A percentile compares a stretch with the other conserved stretches of the same genome.
Evolutionary conservation across 2,329 filamentous ascomycete species (phyloP).

Genomic region (Cryoendolithus antarcticus): DNA sequence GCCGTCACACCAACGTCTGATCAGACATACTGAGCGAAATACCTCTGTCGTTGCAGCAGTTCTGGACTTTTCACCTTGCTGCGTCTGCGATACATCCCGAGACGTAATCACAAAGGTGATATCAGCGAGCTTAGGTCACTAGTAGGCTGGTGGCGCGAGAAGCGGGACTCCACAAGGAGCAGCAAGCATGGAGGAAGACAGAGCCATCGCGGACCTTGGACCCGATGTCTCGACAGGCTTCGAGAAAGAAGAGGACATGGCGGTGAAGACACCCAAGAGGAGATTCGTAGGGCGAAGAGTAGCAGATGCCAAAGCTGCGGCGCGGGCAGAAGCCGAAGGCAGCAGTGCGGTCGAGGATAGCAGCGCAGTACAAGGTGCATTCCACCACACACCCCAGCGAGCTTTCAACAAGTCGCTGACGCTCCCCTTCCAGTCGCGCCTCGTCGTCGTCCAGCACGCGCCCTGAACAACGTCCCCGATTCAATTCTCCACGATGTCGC

Average conservation of each 20-base stretch:
- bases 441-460: conserved; percentile 59
- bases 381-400: conserved; percentile 14
- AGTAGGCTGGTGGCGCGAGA: no score
- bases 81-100: no score
- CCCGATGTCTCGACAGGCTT: conserved; percentile 55
- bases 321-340: conserved; percentile 29
- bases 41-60: no score
- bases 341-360: conserved; percentile 44
- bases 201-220: conserved; percentile 57
- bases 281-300: conserved; percentile 78
- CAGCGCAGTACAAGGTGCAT: conserved; percentile 56
- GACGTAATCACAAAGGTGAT: no score
- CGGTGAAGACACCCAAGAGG: conserved; percentile 66
- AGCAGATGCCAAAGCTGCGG: conserved; percentile 49
- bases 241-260: conserved; percentile 35
- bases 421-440: conserved; percentile 46
- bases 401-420: not conserved
- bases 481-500: conserved; percentile 76
- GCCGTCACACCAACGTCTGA: no score
- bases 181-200: conserved; percentile 59
- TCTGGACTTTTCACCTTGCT: no score
- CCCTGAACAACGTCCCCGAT: conserved; percentile 81
- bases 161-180: no score
- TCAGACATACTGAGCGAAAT: no score
- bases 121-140: no score